Evolutionary conservation across 345 rosid species (phyloP).

Genomic region (Isatis tinctoria): DNA sequence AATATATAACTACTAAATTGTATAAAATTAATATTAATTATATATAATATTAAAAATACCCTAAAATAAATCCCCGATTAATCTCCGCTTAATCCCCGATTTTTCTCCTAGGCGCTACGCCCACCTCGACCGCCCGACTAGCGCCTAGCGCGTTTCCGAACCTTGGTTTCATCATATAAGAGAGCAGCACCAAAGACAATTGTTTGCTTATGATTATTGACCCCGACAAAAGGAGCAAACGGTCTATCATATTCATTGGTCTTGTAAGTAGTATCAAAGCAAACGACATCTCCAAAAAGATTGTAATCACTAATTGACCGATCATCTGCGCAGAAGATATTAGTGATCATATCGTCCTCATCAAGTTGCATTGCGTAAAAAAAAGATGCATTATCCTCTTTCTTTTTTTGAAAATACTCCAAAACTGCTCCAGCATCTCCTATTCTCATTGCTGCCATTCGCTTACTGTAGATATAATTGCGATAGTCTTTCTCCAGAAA

Average conservation of each 20-base stretch:
- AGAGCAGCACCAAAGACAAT: background rate
- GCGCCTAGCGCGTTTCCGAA: no score
- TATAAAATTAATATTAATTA: no score
- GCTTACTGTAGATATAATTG: background rate
- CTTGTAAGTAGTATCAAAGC: background rate
- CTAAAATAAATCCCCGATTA: no score
- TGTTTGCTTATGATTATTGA: background rate
- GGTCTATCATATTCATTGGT: background rate
- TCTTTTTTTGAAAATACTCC: background rate
- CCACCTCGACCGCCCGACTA: no score
- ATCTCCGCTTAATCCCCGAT: no score
- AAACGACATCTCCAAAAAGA: background rate
- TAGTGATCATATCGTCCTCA: background rate
- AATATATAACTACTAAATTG: no score
- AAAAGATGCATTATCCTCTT: background rate
- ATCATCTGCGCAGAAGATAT: background rate
- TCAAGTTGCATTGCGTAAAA: background rate
- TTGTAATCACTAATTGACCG: background rate
- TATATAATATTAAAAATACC: no score
- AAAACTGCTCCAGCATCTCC: background rate
- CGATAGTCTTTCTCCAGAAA: background rate
- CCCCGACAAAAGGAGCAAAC: background rate
- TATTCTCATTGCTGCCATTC: background rate
- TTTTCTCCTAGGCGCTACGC: no score
- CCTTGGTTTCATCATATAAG: background rate